Evolutionary conservation across 192 early-diverging fungal genomes (phyloP).

Genomic region (Gamsiella multidivaricata): DNA sequence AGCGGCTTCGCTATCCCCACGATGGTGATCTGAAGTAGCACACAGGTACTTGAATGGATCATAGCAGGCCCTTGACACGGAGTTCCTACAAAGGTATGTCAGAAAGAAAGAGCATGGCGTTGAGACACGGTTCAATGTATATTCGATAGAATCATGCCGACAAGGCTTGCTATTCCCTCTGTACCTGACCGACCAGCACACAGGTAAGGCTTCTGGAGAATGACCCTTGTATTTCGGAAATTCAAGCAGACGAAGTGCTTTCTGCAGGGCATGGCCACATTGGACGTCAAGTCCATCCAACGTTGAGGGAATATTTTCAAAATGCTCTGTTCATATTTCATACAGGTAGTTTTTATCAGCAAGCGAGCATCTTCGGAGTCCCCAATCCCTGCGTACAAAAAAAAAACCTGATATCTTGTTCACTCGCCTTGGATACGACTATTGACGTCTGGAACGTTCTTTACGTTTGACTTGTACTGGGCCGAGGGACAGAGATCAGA

Average conservation of each 20-base stretch:
- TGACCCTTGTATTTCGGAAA: conserved; percentile 24
- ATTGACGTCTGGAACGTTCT: background rate
- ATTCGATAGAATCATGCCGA: no score
- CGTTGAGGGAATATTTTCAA: conserved; percentile 14
- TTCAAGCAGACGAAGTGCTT: conserved; percentile 39
- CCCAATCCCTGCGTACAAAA: no score
- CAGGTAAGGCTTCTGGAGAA: background rate
- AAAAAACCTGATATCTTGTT: background rate
- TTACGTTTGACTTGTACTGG: conserved; percentile 26
- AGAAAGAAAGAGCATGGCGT: no score
- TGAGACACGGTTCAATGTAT: no score
- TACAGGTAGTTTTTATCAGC: no score
- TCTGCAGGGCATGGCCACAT: conserved; percentile 19
- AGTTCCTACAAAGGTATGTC: no score
- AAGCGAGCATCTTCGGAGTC: no score
- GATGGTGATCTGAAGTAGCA: no score
- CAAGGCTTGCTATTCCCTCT: no score
- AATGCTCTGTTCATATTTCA: conserved; percentile 14
- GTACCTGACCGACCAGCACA: conserved; percentile 48
- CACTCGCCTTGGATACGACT: conserved; percentile 25
- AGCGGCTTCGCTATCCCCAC: no score
- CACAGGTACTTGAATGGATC: conserved; percentile 14
- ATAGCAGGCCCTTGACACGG: conserved; percentile 13
- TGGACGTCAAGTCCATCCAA: conserved; percentile 1
- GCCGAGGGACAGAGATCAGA: conserved; percentile 21